phyloP scores from a whole-genome alignment of 2,329 filamentous ascomycete species.

The Fusarium chlamydosporum region DNA sequence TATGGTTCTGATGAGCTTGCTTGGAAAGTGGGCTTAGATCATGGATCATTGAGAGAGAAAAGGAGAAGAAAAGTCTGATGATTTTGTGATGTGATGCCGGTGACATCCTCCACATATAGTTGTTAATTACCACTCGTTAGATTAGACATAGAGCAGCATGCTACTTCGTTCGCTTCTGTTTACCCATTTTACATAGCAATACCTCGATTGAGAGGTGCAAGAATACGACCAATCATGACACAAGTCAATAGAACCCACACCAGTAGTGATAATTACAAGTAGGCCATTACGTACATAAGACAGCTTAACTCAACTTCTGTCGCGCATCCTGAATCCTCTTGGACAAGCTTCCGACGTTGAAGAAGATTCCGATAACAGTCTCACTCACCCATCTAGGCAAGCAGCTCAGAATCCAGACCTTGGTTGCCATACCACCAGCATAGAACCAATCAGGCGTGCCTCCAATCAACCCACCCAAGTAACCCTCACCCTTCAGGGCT shows the following conservation, averaged over 20 bases:
- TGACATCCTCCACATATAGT: neutral
- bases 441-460: slow-evolving; percentile 55
- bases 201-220: neutral
- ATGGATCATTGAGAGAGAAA: neutral
- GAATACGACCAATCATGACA: neutral
- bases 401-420: slow-evolving; percentile 49
- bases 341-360: slow-evolving; percentile 49
- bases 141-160: slow-evolving; percentile 3
- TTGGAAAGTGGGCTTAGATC: slow-evolving; percentile 80
- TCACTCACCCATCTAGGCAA: slow-evolving; percentile 52
- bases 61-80: neutral
- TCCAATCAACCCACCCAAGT: slow-evolving; percentile 53
- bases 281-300: neutral
- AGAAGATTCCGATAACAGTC: slow-evolving; percentile 49
- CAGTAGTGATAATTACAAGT: neutral
- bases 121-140: neutral
- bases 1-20: slow-evolving; percentile 77
- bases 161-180: slow-evolving; percentile 4
- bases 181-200: neutral
- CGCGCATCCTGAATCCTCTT: slow-evolving; percentile 46
- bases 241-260: neutral
- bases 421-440: slow-evolving; percentile 53
- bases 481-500: slow-evolving; percentile 59
- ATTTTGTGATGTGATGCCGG: slow-evolving; percentile 1
- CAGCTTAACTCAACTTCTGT: slow-evolving; percentile 43